Percentiles rank a stretch among this genome's conserved stretches.
Conservation (phyloP, 495 filamentous ascomycete species). For the Aspergillus affinis region DNA sequence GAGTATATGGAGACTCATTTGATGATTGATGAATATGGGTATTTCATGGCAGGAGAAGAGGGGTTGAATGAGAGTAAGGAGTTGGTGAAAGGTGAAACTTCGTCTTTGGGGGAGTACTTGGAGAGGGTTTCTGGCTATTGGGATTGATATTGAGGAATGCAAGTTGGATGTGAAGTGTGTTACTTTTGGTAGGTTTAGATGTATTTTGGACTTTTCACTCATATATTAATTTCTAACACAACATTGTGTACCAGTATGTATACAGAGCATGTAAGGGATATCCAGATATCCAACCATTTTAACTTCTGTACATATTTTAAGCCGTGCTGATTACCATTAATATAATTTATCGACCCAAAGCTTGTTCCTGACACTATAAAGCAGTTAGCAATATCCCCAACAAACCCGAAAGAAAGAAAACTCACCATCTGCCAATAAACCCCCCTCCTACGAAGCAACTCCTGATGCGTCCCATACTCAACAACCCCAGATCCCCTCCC, state of each 20-base stretch:
- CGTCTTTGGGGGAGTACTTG: slow-evolving; percentile 20
- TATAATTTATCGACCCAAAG: background rate
- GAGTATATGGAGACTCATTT: slow-evolving; percentile 56
- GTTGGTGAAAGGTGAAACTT: slow-evolving; percentile 16
- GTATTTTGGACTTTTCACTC: too few species aligned
- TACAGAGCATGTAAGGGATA: too few species aligned
- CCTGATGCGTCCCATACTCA: slow-evolving; percentile 27
- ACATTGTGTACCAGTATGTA: too few species aligned
- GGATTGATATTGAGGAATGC: background rate
- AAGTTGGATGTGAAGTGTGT: too few species aligned
- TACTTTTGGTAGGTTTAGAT: too few species aligned
- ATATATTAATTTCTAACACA: too few species aligned
- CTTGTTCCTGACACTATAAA: background rate
- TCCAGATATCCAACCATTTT: too few species aligned
- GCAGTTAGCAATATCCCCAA: background rate
- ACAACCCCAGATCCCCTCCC: slow-evolving; percentile 24
- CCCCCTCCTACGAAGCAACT: slow-evolving; percentile 28
- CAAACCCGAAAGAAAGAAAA: background rate
- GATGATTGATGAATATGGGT: slow-evolving; percentile 49
- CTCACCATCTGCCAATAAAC: slow-evolving; percentile 38
- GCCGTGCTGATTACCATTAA: too few species aligned
- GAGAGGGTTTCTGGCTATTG: slow-evolving; percentile 11
- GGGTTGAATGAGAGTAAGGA: slow-evolving; percentile 19
- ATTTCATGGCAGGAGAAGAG: slow-evolving; percentile 43
- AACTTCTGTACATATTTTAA: too few species aligned